Evolutionary conservation across 805 yeast genomes (phyloP).

Genomic region (Candida schatavii): DNA sequence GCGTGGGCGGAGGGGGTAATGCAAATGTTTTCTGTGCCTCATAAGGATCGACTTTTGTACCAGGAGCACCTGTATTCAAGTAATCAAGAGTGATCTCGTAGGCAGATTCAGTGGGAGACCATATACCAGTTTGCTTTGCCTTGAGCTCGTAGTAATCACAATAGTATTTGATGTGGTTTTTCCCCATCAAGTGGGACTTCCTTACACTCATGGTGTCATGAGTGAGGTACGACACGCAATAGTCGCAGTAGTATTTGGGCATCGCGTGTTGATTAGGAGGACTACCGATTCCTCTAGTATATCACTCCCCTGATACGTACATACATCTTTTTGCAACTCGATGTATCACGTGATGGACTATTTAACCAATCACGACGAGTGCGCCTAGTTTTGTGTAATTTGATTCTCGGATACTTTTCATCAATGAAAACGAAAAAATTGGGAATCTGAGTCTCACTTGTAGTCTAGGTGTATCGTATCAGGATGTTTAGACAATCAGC

Average conservation of each 20-base stretch:
- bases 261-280: too few relatives aligned
- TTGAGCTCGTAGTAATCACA: conserved; percentile 68
- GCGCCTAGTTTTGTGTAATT: conserved; percentile 1
- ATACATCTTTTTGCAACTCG: background rate
- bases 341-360: conserved; percentile 5
- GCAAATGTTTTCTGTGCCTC: background rate
- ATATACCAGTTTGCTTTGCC: conserved; percentile 36
- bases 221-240: conserved; percentile 77
- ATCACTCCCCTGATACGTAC: too few relatives aligned
- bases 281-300: too few relatives aligned
- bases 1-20: conserved; percentile 35
- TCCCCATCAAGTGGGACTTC: conserved; percentile 74
- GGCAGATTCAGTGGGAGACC: conserved; percentile 30
- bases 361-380: conserved; percentile 9
- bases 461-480: background rate
- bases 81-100: conserved; percentile 36
- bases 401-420: background rate
- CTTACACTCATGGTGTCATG: conserved; percentile 88
- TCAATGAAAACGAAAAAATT: background rate
- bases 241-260: conserved; percentile 81
- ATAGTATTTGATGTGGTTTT: conserved; percentile 67
- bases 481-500: conserved; percentile 41
- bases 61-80: conserved; percentile 34
- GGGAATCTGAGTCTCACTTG: too few relatives aligned
- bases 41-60: conserved; percentile 5